Conservation (phyloP, 2,329 filamentous ascomycete species). For the Ophiostoma perfectum region DNA sequence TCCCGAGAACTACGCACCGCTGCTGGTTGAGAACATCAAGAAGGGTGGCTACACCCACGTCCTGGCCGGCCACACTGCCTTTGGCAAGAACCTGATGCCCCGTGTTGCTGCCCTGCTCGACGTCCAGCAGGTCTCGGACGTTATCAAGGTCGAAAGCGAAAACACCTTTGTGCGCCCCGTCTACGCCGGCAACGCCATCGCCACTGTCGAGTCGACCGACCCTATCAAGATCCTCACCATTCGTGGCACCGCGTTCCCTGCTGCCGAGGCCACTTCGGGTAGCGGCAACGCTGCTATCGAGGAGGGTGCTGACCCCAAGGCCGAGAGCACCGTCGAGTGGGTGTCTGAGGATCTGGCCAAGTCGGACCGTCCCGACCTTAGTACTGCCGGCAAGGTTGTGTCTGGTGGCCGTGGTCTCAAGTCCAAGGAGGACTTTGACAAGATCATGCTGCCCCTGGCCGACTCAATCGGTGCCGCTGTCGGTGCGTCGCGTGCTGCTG, state of each 20-base stretch:
- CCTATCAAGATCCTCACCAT: constrained; percentile 84
- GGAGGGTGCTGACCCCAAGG: constrained; percentile 78
- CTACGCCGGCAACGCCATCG: constrained; percentile 95
- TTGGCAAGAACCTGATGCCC: constrained; percentile 92
- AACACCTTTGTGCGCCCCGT: constrained; percentile 95
- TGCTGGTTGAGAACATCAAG: constrained; percentile 94
- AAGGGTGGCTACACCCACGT: constrained; percentile 91
- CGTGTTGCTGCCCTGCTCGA: constrained; percentile 88
- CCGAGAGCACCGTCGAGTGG: constrained; percentile 72
- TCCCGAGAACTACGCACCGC: constrained; percentile 87
- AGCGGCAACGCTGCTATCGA: constrained; percentile 68
- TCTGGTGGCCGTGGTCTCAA: constrained; percentile 92
- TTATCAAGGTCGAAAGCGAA: constrained; percentile 78
- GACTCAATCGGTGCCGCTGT: constrained; percentile 93
- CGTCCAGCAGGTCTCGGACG: constrained; percentile 87
- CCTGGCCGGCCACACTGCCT: constrained; percentile 84
- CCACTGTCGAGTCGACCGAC: constrained; percentile 89
- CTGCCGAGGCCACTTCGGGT: constrained; percentile 54
- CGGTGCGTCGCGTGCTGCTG: constrained; percentile 87
- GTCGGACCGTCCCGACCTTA: constrained; percentile 88
- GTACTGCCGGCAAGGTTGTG: constrained; percentile 82
- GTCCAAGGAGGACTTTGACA: constrained; percentile 96
- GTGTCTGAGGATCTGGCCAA: constrained; percentile 88
- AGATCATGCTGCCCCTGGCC: constrained; percentile 82
- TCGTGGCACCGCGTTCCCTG: constrained; percentile 84